These are phyloP conservation scores for Petunia secreta DNA, from an alignment of 257 asterid genomes.

Conservation along the genomic window DNA sequence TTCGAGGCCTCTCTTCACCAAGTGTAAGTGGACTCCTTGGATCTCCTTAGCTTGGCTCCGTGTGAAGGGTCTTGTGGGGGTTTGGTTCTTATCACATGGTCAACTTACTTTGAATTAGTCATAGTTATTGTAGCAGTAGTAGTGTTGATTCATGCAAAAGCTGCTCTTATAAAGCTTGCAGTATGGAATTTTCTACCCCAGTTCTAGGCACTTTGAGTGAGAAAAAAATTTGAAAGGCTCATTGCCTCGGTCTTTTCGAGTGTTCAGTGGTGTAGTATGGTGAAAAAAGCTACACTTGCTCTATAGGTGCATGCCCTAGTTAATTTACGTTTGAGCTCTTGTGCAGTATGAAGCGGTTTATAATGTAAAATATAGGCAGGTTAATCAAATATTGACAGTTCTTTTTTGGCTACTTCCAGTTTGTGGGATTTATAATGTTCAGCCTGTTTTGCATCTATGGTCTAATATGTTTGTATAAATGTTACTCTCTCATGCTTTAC, in stretches of 20 bases:
- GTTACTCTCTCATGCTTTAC: constrained; percentile 27
- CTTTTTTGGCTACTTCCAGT: constrained; percentile 10
- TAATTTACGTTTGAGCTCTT: not conserved
- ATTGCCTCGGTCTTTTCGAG: not conserved
- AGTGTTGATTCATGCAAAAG: not conserved
- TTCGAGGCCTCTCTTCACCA: no score
- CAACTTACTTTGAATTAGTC: not conserved
- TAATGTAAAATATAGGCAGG: not conserved
- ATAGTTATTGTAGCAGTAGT: no score
- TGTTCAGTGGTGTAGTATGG: not conserved
- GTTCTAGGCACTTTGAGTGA: not conserved
- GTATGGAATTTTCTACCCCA: not conserved
- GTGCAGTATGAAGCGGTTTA: not conserved
- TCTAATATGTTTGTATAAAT: not conserved
- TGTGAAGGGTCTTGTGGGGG: no score
- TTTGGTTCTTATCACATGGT: not conserved
- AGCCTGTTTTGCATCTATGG: constrained; percentile 1
- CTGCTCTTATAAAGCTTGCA: not conserved
- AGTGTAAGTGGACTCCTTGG: no score
- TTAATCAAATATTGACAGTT: not conserved
- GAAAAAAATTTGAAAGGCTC: not conserved
- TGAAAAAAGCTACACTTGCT: not conserved
- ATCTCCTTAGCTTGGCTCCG: no score
- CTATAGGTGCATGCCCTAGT: not conserved
- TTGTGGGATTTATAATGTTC: not conserved